A percentile compares a stretch with the other conserved stretches of the same genome.
phyloP scores from a whole-genome alignment of 805 yeast genomes.

The Ogataea polymorpha region DNA sequence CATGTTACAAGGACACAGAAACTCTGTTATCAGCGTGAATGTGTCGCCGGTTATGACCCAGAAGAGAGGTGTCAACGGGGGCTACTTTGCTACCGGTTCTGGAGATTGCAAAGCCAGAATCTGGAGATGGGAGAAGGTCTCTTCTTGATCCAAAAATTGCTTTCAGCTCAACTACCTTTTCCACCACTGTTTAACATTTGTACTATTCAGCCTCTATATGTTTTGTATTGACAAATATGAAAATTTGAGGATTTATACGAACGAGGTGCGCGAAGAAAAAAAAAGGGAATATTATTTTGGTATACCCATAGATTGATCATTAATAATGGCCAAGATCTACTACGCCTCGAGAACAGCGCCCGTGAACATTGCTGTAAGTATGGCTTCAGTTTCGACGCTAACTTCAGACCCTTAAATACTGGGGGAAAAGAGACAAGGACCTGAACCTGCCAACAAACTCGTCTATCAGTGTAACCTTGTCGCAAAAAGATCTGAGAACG shows the following conservation, averaged over 20 bases:
- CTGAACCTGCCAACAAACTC: conserved; percentile 95
- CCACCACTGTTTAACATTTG: conserved; percentile 13
- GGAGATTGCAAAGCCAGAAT: conserved; percentile 98
- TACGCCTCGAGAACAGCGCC: conserved; percentile 92
- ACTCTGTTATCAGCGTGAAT: conserved; percentile 91
- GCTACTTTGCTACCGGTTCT: conserved; percentile 93
- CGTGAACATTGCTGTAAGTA: conserved; percentile 85
- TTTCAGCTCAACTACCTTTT: conserved; percentile 1
- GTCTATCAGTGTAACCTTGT: conserved; percentile 89
- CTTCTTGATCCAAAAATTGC: conserved; percentile 11
- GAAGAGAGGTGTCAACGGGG: conserved; percentile 53
- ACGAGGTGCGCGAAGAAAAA: conserved; percentile 4
- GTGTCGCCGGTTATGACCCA: conserved; percentile 72
- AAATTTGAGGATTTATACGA: background rate
- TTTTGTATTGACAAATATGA: conserved; percentile 3
- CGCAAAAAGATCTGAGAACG: conserved; percentile 88
- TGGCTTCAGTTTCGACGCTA: background rate
- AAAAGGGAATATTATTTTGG: conserved; percentile 4
- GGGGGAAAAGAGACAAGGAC: conserved; percentile 94
- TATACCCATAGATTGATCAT: background rate
- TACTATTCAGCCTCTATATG: conserved; percentile 13
- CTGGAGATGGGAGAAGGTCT: conserved; percentile 74
- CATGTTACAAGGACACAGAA: conserved; percentile 96
- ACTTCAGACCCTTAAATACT: conserved; percentile 79
- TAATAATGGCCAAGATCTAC: conserved; percentile 37